Evolutionary conservation across 2,329 filamentous ascomycete genomes (phyloP).

Genomic region (Cercospora sojina): DNA sequence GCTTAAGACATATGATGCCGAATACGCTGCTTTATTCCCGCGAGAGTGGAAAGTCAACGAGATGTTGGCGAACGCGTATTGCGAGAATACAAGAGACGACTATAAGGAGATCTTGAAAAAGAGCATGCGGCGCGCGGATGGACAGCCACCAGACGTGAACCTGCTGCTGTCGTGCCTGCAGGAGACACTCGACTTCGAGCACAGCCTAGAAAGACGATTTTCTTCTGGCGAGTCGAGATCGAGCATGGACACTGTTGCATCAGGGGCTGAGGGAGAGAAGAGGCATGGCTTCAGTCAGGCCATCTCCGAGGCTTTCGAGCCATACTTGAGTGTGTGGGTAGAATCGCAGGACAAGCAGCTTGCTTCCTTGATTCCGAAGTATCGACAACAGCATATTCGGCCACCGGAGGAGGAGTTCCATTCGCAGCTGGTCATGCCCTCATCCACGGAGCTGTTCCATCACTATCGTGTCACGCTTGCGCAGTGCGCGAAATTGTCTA

Average conservation of each 20-base stretch:
- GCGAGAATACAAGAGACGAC: conserved; percentile 91
- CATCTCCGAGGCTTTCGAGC: conserved; percentile 95
- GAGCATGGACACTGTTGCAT: conserved; percentile 81
- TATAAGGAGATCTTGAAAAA: conserved; percentile 89
- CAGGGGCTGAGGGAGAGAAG: conserved; percentile 66
- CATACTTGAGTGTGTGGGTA: conserved; percentile 95
- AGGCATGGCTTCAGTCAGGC: conserved; percentile 79
- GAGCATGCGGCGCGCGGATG: conserved; percentile 75
- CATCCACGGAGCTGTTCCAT: conserved; percentile 94
- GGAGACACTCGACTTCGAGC: conserved; percentile 95
- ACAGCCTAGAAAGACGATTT: conserved; percentile 82
- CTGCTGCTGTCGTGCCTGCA: conserved; percentile 84
- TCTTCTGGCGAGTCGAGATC: conserved; percentile 60
- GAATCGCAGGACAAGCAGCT: conserved; percentile 92
- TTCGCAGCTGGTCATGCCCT: conserved; percentile 81
- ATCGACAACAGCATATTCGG: conserved; percentile 76
- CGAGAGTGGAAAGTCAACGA: conserved; percentile 86
- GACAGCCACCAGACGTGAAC: conserved; percentile 83
- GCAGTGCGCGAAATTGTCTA: conserved; percentile 94
- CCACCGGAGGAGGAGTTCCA: conserved; percentile 89
- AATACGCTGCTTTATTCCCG: conserved; percentile 86
- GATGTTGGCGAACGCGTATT: conserved; percentile 85
- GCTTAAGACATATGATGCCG: conserved; percentile 92
- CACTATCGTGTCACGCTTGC: conserved; percentile 92
- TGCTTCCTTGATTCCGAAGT: conserved; percentile 79